Evolutionary conservation across 495 filamentous ascomycete species (phyloP).

Genomic region (Massariosphaeria phaeospora): DNA sequence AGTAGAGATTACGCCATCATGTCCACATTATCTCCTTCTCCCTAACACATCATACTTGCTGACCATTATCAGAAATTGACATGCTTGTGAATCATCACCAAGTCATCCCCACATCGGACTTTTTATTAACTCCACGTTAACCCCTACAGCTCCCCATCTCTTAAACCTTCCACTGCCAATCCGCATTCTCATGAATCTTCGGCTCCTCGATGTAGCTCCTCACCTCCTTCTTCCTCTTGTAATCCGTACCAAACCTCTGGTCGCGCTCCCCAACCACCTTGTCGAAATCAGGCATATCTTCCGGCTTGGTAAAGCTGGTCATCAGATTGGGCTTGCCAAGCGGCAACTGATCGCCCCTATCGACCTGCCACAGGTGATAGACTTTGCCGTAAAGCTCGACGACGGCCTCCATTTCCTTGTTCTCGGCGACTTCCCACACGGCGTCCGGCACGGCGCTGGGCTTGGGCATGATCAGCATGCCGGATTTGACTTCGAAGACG

Average conservation of each 20-base stretch:
- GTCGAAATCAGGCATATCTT: slow-evolving; percentile 55
- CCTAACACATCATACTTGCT: too few relatives aligned
- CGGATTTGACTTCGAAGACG: slow-evolving; percentile 81
- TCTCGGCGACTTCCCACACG: slow-evolving; percentile 73
- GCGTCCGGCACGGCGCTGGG: slow-evolving; percentile 51
- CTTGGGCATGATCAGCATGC: slow-evolving; percentile 79
- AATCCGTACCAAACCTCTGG: slow-evolving; percentile 57
- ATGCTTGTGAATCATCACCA: too few relatives aligned
- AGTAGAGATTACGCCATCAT: too few relatives aligned
- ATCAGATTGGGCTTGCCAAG: slow-evolving; percentile 72
- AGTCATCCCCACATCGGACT: too few relatives aligned
- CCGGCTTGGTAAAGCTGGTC: slow-evolving; percentile 62
- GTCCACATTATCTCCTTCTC: too few relatives aligned
- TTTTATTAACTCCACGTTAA: too few relatives aligned
- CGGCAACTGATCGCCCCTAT: slow-evolving; percentile 71
- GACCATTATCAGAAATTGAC: too few relatives aligned
- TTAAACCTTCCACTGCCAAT: slow-evolving; percentile 45
- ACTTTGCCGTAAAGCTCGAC: slow-evolving; percentile 75
- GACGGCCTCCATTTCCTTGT: slow-evolving; percentile 70
- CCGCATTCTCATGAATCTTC: slow-evolving; percentile 54
- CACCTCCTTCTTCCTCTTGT: slow-evolving; percentile 56
- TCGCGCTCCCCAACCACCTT: slow-evolving; percentile 61
- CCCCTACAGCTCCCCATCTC: too few relatives aligned
- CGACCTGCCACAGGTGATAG: slow-evolving; percentile 87
- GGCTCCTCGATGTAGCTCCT: slow-evolving; percentile 57